A percentile compares a stretch with the other conserved stretches of the same genome.
Evolutionary conservation across 257 asterid genomes (phyloP).

Genomic region (Linderniella brevidens): DNA sequence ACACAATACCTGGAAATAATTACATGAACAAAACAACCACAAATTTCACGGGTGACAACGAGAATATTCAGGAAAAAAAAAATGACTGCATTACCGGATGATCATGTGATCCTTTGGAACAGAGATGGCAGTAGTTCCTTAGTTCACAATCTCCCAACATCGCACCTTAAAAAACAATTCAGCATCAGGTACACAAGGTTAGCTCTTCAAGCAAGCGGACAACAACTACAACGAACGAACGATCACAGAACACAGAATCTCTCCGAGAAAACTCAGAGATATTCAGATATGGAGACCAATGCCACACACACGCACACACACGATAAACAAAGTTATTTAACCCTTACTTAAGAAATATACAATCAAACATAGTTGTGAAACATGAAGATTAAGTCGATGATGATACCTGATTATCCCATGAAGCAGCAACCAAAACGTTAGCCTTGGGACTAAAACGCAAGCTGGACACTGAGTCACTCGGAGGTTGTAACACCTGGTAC

Average conservation of each 20-base stretch:
- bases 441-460: conserved; percentile 81
- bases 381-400: too few relatives aligned
- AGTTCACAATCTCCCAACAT: conserved; percentile 76
- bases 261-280: neutral
- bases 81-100: conserved; percentile 47
- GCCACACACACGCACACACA: too few relatives aligned
- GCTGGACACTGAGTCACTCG: conserved; percentile 75
- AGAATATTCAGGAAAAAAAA: neutral
- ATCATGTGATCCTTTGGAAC: conserved; percentile 76
- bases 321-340: neutral
- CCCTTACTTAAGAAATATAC: too few relatives aligned
- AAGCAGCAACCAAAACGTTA: conserved; percentile 56
- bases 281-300: too few relatives aligned
- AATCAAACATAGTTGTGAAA: neutral
- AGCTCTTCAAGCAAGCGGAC: neutral
- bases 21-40: conserved; percentile 7
- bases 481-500: conserved; percentile 58
- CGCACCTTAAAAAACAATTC: conserved; percentile 42
- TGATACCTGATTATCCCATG: conserved; percentile 96
- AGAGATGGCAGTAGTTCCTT: conserved; percentile 38
- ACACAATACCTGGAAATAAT: conserved; percentile 56
- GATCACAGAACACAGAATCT: conserved; percentile 5
- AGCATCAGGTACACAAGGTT: neutral
- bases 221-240: conserved; percentile 9
- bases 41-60: neutral